These are phyloP conservation scores for Candida sp. DNA, from an alignment of 1,139 yeast species.

Conservation along the genomic window DNA sequence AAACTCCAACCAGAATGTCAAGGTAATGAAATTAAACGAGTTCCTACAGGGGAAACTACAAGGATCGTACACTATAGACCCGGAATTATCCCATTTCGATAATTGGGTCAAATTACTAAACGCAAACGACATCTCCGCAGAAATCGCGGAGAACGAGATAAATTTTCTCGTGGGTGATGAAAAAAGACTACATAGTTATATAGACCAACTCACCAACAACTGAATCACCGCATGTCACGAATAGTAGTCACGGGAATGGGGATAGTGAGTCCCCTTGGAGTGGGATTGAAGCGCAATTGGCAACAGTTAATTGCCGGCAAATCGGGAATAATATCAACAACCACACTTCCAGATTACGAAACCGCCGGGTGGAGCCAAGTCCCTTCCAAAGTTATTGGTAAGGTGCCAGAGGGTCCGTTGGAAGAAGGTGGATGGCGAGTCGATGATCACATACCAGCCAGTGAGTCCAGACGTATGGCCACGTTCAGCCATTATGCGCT, in stretches of 20 bases:
- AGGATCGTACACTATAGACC: not conserved
- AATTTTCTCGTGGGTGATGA: conserved; percentile 50
- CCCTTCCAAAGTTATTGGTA: conserved; percentile 80
- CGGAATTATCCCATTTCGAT: conserved; percentile 19
- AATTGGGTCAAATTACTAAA: conserved; percentile 37
- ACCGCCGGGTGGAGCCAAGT: conserved; percentile 52
- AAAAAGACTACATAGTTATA: conserved; percentile 37
- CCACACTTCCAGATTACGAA: conserved; percentile 49
- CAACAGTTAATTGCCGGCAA: conserved; percentile 47
- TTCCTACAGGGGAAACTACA: conserved; percentile 6
- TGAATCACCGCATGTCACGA: conserved; percentile 16
- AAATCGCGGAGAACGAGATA: conserved; percentile 29
- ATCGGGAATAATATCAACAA: conserved; percentile 63
- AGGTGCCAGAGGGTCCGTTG: conserved; percentile 61
- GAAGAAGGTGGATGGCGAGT: conserved; percentile 57
- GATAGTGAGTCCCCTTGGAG: conserved; percentile 83
- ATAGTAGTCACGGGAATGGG: conserved; percentile 96
- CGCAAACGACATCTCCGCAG: conserved; percentile 21
- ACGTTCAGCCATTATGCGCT: conserved; percentile 80
- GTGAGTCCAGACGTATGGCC: conserved; percentile 66
- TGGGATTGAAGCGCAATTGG: conserved; percentile 64
- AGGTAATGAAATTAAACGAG: conserved; percentile 30
- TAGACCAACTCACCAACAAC: conserved; percentile 10
- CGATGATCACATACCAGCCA: conserved; percentile 43
- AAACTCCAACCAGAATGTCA: conserved; percentile 18